Conservation (phyloP, 352 stramenopile species). For the Phytophthora vignae region DNA sequence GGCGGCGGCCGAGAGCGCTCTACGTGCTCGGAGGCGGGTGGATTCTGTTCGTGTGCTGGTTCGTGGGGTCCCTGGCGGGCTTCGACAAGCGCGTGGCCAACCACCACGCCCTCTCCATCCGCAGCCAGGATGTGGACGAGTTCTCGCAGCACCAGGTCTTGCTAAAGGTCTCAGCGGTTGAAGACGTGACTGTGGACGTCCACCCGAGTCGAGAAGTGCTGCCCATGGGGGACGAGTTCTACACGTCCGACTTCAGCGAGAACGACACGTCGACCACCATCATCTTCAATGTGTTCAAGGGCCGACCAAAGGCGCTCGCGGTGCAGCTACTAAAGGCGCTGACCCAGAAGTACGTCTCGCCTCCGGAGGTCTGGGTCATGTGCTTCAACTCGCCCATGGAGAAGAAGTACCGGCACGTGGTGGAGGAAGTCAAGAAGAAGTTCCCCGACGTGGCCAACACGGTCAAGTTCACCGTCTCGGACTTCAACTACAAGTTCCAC, state of each 20-base stretch:
- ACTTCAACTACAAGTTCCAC: slow-evolving; percentile 67
- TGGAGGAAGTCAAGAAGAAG: slow-evolving; percentile 40
- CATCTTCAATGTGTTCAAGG: slow-evolving; percentile 81
- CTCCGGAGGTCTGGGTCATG: slow-evolving; percentile 68
- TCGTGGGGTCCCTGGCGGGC: slow-evolving; percentile 27
- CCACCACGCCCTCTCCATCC: slow-evolving; percentile 17
- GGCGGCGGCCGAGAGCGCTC: slow-evolving; percentile 22
- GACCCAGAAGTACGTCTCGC: slow-evolving; percentile 45
- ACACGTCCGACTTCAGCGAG: slow-evolving; percentile 39
- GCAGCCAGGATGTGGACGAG: slow-evolving; percentile 20
- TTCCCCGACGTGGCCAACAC: slow-evolving; percentile 29
- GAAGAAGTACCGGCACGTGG: slow-evolving; percentile 49
- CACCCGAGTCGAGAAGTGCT: slow-evolving; percentile 26
- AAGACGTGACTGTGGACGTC: slow-evolving; percentile 30
- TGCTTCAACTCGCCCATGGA: slow-evolving; percentile 62
- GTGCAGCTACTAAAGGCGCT: slow-evolving; percentile 53
- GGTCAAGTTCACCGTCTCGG: slow-evolving; percentile 53
- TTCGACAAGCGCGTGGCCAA: slow-evolving; percentile 20
- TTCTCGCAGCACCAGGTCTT: slow-evolving; percentile 28
- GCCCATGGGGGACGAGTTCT: slow-evolving; percentile 60
- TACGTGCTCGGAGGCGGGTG: slow-evolving; percentile 35
- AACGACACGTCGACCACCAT: slow-evolving; percentile 71
- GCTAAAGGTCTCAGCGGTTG: slow-evolving; percentile 27
- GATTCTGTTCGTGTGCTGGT: slow-evolving; percentile 43
- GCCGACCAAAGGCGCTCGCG: slow-evolving; percentile 48